These are phyloP conservation scores for Sugiyamaella neomexicana DNA, from an alignment of 1,139 yeast species.

Conservation along the genomic window DNA sequence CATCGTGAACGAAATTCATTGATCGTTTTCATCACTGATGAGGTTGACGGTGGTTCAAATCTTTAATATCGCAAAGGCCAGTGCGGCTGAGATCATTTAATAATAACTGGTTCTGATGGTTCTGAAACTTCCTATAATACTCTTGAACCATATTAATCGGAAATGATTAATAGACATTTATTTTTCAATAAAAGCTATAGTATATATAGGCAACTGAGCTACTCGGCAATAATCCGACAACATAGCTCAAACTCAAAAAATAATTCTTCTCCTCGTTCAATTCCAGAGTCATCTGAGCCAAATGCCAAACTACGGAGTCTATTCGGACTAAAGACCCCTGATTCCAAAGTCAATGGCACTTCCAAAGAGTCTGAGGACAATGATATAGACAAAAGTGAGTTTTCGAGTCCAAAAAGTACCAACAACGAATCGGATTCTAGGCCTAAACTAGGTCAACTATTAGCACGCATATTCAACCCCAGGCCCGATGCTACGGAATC, in stretches of 20 bases:
- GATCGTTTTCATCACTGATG: background rate
- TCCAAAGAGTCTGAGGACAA: background rate
- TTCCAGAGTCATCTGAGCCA: background rate
- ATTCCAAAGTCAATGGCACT: background rate
- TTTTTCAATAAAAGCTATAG: background rate
- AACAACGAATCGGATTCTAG: background rate
- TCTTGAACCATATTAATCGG: background rate
- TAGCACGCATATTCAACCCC: slow-evolving; percentile 18
- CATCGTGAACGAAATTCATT: slow-evolving; percentile 5
- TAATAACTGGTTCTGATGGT: background rate
- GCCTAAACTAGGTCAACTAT: slow-evolving; percentile 10
- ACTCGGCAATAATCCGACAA: background rate
- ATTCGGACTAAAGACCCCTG: slow-evolving; percentile 8
- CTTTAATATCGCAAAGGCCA: background rate
- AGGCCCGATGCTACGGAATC: slow-evolving; percentile 12
- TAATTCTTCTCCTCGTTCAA: background rate
- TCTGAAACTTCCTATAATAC: background rate
- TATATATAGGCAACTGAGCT: background rate
- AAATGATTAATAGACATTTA: background rate
- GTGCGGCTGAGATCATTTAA: background rate
- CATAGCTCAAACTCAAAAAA: background rate
- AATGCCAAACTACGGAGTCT: background rate
- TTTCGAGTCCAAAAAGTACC: background rate
- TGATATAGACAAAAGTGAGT: background rate
- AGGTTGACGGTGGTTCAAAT: no score